Base-by-base conservation (phyloP, 78 protist species). In the Dictyostelium firmibasis region DNA sequence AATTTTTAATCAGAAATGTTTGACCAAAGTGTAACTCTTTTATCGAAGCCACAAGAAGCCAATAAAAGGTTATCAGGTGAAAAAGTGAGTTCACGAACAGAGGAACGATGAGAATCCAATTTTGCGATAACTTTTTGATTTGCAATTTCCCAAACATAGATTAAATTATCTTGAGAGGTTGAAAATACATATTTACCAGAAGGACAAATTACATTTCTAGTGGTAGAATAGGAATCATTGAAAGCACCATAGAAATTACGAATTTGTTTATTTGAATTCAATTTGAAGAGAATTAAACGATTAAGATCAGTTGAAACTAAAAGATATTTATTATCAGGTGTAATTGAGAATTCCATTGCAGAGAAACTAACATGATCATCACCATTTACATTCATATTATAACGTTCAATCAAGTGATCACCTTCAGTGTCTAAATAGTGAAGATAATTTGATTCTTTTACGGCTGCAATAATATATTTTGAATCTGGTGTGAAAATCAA, bases 291-390 rank as follows among this genome's bases (percentile, higher is more conserved):
- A 31, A 92, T 92, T 6, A 81, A 29, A 31, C 96, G 35, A 41
- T 69, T 84, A n/a, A 91, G 35, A 57, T 92, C 96, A 8, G 96
- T 92, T n/a, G 87, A 81, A 14, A 92, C 96, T 25, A 92, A 36
- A 7, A 92, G 43, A 43, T 92, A 92, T 50, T 92, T 79, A 0
- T 60, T 27, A 43, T 83, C 44, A 3, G 93, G 93, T n/a, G 96
- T 47, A 27, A 81, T 81, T 20, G 91, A 57, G 60, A 92, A 92
- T 44, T 79, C 92, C 86, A 92, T 74, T n/a, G 96, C 96, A 31
- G 91, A 81, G 81, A 92, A 92, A 60, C 86, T 74, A 13, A 92
- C 92, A 62, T 92, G 96, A 64, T 92, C 96, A 60, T 92, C 96
- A 69, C 96, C 96, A 69, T 64, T 86, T 3, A 57, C 33, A 81